Percentiles rank a stretch among this genome's conserved stretches.
Conservation (phyloP, 805 yeast species). For the Suhomyces vadensis region DNA sequence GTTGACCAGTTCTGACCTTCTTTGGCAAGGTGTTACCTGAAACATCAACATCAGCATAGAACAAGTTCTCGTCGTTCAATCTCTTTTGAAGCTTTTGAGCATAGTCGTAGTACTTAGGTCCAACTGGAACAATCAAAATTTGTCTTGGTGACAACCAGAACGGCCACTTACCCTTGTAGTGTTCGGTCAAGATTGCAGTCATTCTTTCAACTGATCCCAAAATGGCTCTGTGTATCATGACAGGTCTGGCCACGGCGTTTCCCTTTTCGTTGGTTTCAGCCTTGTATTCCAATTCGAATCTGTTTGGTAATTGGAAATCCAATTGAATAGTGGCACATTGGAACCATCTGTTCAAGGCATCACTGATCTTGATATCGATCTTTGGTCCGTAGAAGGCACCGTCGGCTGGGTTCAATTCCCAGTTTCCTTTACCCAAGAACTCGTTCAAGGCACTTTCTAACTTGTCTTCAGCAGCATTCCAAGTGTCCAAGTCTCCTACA, state of each 20-base stretch:
- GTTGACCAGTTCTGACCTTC: constrained; percentile 97
- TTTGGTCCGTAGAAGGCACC: constrained; percentile 97
- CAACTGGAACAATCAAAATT: constrained; percentile 93
- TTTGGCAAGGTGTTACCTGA: constrained; percentile 96
- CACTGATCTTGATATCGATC: constrained; percentile 94
- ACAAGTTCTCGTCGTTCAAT: constrained; percentile 65
- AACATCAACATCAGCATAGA: constrained; percentile 90
- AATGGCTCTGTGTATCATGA: constrained; percentile 99
- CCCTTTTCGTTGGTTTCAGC: constrained; percentile 56
- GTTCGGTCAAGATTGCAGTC: constrained; percentile 98
- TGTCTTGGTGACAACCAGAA: constrained; percentile 99
- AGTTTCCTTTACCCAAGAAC: constrained; percentile 74
- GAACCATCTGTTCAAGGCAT: constrained; percentile 94
- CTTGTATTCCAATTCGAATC: constrained; percentile 89
- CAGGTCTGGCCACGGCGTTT: constrained; percentile 77
- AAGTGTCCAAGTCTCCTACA: constrained; percentile 90
- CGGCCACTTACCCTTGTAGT: constrained; percentile 99
- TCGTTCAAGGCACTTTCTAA: constrained; percentile 78
- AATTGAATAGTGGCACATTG: constrained; percentile 99
- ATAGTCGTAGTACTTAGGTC: constrained; percentile 87
- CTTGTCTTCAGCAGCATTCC: constrained; percentile 89
- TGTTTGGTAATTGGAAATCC: constrained; percentile 95
- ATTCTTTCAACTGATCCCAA: constrained; percentile 98
- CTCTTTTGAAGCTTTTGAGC: constrained; percentile 77
- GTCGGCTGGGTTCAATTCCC: constrained; percentile 96